These are phyloP conservation scores for Singerocomus rubriflavus DNA, from an alignment of 1,284 basidiomycete genomes.

Conservation along the genomic window DNA sequence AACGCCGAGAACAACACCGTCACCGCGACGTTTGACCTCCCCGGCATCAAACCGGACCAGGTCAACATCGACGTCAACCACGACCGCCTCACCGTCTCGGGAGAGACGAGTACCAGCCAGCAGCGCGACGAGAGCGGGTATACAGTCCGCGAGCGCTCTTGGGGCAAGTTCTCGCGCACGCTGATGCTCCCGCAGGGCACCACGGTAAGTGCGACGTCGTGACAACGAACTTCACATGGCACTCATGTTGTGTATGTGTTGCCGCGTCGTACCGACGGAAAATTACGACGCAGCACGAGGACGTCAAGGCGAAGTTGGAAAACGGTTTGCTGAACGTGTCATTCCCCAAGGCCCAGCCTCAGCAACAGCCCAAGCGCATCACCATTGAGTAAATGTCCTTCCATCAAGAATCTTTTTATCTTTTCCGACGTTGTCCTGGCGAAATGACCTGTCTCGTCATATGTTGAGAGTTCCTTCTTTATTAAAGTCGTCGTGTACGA, in stretches of 20 bases:
- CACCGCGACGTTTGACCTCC: constrained; percentile 48
- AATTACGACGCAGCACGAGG: constrained; percentile 31
- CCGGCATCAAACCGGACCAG: constrained; percentile 43
- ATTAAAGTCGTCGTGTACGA: constrained; percentile 7
- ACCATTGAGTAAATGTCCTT: constrained; percentile 25
- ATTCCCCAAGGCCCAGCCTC: constrained; percentile 41
- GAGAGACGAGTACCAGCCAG: constrained; percentile 36
- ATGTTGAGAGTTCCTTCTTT: background rate
- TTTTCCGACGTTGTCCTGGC: too few relatives aligned
- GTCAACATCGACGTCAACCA: constrained; percentile 43
- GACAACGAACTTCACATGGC: background rate
- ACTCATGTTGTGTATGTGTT: too few relatives aligned
- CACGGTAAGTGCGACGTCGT: constrained; percentile 36
- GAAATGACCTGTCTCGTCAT: background rate
- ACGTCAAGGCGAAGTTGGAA: constrained; percentile 44
- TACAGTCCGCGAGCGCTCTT: constrained; percentile 48
- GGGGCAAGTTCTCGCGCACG: constrained; percentile 46
- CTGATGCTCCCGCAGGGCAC: constrained; percentile 46
- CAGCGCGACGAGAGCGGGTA: constrained; percentile 44
- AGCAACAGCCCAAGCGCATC: constrained; percentile 38
- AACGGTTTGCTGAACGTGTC: constrained; percentile 42
- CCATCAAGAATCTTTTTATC: background rate
- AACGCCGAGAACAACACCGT: constrained; percentile 39
- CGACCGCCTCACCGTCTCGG: constrained; percentile 44
- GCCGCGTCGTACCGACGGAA: constrained; percentile 2